Percentiles rank a stretch among this genome's conserved stretches.
phyloP scores from a whole-genome alignment of 2,329 filamentous ascomycete species.

The Trichoderma lentiforme region DNA sequence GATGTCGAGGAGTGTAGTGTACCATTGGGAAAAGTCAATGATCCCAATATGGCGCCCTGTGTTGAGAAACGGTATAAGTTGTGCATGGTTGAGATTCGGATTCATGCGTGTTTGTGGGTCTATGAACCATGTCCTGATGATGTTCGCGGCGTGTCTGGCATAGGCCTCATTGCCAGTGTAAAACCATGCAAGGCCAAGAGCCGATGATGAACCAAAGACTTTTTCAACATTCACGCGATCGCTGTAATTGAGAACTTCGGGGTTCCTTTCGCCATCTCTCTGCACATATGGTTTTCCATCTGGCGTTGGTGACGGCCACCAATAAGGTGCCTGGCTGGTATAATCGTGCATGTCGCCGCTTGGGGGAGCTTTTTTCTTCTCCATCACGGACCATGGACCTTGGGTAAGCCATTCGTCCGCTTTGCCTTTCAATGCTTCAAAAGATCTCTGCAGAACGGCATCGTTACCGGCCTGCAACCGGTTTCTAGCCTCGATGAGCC shows the following conservation, averaged over 20 bases:
- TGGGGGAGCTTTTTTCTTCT: conserved; percentile 6
- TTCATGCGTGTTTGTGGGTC: conserved; percentile 12
- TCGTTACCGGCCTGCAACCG: conserved; percentile 2
- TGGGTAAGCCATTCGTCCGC: conserved; percentile 14
- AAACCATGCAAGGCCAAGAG: conserved; percentile 15
- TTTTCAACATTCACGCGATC: conserved; percentile 16
- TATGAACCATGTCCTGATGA: conserved; percentile 16
- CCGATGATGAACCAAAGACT: conserved; percentile 4
- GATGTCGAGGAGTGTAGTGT: conserved; percentile 8
- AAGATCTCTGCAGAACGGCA: not conserved
- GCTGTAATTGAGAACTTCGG: conserved; percentile 12
- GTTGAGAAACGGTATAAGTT: conserved; percentile 11
- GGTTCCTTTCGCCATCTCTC: conserved; percentile 12
- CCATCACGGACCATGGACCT: conserved; percentile 16
- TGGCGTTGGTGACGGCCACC: conserved; percentile 12
- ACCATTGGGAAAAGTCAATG: conserved; percentile 15
- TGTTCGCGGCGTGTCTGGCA: not conserved
- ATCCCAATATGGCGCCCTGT: conserved; percentile 13
- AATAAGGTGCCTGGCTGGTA: conserved; percentile 17
- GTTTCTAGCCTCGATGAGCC: not conserved
- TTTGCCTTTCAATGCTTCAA: not conserved
- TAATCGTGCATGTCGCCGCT: conserved; percentile 16
- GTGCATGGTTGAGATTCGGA: conserved; percentile 17
- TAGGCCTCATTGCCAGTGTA: conserved; percentile 13
- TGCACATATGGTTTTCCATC: conserved; percentile 11